Percentiles rank a stretch among this genome's conserved stretches.
These are phyloP conservation scores for Fonsecaea erecta DNA, from an alignment of 2,329 filamentous ascomycete species.

Conservation along the genomic window DNA sequence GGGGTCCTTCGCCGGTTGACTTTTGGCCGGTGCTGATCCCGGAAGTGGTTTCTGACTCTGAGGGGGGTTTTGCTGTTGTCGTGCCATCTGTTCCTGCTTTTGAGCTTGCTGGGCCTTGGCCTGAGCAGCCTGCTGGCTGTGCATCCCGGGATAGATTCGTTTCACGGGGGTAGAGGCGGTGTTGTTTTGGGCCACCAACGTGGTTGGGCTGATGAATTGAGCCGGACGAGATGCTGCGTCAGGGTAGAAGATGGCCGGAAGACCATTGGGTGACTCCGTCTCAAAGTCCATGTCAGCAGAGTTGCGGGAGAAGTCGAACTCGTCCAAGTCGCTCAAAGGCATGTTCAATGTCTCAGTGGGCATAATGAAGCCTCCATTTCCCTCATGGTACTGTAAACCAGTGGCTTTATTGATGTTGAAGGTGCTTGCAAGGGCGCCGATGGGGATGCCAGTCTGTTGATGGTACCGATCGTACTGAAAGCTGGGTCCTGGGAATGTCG, in stretches of 20 bases:
- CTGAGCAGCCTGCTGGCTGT: slow-evolving; percentile 83
- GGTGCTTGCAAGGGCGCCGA: slow-evolving; percentile 79
- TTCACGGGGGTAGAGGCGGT: slow-evolving; percentile 58
- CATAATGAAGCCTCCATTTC: slow-evolving; percentile 52
- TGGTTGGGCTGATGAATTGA: slow-evolving; percentile 74
- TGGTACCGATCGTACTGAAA: slow-evolving; percentile 95
- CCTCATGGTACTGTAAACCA: slow-evolving; percentile 45
- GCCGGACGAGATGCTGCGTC: slow-evolving; percentile 47
- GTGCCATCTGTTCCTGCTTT: slow-evolving; percentile 64
- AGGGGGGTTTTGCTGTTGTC: slow-evolving; percentile 55
- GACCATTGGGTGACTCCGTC: slow-evolving; percentile 60
- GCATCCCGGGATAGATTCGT: slow-evolving; percentile 89
- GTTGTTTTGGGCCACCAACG: slow-evolving; percentile 57
- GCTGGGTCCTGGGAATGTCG: slow-evolving; percentile 75
- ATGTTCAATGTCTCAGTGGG: slow-evolving; percentile 39
- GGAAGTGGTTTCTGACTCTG: slow-evolving; percentile 37
- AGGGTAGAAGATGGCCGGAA: slow-evolving; percentile 68
- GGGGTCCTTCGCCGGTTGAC: slow-evolving; percentile 60
- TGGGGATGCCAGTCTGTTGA: slow-evolving; percentile 91
- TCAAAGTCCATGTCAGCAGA: slow-evolving; percentile 73
- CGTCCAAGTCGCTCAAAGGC: slow-evolving; percentile 55
- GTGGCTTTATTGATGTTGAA: slow-evolving; percentile 73
- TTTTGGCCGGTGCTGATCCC: slow-evolving; percentile 40
- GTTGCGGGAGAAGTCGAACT: slow-evolving; percentile 62
- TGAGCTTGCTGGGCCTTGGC: slow-evolving; percentile 66